These are phyloP conservation scores for Prunus davidiana DNA, from an alignment of 306 rosid species.

Conservation along the genomic window DNA sequence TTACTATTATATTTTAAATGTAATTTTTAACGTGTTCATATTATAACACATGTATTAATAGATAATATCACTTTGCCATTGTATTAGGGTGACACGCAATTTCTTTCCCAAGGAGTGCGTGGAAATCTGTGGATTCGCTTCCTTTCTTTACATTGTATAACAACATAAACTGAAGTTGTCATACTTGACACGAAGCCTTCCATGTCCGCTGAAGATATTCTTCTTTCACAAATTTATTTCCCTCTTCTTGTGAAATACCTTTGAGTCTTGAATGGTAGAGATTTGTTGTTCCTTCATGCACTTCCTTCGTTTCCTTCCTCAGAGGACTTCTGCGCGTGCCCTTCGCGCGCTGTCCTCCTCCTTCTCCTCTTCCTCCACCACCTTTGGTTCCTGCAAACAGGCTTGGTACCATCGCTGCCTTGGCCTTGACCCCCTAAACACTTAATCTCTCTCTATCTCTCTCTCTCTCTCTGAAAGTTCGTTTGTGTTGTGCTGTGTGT, in stretches of 20 bases:
- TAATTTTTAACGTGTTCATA: no score
- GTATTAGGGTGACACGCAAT: no score
- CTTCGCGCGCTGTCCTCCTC: conserved; percentile 8
- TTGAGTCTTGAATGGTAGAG: neutral
- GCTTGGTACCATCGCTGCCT: conserved; percentile 16
- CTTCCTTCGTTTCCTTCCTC: neutral
- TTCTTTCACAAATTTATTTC: neutral
- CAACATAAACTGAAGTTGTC: neutral
- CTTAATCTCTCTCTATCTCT: neutral
- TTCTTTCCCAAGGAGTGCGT: neutral
- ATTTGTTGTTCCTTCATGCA: conserved; percentile 10
- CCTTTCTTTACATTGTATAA: neutral
- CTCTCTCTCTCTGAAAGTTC: neutral
- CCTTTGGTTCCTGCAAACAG: conserved; percentile 6
- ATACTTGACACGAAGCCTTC: neutral
- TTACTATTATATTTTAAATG: no score
- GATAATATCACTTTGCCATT: no score
- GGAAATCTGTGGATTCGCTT: neutral
- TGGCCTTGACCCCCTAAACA: conserved; percentile 14
- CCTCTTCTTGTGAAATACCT: neutral
- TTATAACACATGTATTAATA: no score
- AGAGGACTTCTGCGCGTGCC: conserved; percentile 12
- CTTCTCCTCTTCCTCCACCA: neutral
- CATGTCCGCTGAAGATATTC: neutral
- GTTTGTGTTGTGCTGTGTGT: neutral